Conservation (phyloP, 371 early-diverging fungal genomes). For the Funneliformis caledonium region DNA sequence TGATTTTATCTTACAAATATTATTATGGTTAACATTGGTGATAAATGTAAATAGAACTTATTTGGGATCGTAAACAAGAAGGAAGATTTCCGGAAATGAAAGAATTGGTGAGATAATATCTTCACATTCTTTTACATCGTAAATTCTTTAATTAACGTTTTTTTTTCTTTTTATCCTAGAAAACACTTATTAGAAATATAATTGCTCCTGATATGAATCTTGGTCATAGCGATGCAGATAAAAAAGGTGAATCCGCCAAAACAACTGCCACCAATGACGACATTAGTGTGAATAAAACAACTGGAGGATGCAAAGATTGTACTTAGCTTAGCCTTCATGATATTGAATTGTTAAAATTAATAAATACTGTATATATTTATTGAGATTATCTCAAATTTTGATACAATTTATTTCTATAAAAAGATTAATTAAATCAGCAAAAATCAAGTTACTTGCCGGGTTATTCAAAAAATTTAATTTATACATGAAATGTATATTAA, state of each 20-base stretch:
- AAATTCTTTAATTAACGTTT: conserved; percentile 18
- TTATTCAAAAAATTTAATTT: no score
- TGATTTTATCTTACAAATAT: no score
- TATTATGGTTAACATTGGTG: no score
- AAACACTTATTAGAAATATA: conserved; percentile 68
- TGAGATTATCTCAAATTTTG: no score
- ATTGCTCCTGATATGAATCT: conserved; percentile 69
- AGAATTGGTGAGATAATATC: conserved; percentile 54
- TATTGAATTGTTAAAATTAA: no score
- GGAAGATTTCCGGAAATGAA: conserved; percentile 76
- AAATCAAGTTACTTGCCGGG: no score
- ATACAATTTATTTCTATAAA: background rate
- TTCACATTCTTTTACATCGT: background rate
- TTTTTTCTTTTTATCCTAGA: conserved; percentile 46
- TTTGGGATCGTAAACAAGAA: conserved; percentile 71
- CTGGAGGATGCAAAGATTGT: conserved; percentile 10
- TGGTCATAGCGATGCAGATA: conserved; percentile 62
- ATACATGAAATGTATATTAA: no score
- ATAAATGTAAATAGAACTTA: conserved; percentile 43
- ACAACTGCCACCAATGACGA: background rate
- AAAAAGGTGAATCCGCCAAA: background rate
- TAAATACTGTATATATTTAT: no score
- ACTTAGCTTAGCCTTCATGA: no score
- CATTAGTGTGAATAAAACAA: background rate
- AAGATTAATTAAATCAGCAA: background rate